Base-by-base conservation (phyloP, 331 rosid species). In the Pyracantha coccinea region DNA sequence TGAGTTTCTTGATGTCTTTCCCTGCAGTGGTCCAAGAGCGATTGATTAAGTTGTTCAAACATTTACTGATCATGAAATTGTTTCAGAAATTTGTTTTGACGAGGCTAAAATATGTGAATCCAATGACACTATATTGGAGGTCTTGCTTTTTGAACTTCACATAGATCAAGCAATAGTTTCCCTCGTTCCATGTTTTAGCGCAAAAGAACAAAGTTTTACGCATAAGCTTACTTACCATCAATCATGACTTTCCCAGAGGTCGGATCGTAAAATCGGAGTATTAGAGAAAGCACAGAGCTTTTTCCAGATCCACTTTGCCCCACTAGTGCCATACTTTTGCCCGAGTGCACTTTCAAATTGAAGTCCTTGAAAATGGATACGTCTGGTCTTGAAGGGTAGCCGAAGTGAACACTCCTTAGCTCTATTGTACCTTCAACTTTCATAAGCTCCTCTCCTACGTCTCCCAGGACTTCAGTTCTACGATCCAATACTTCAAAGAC, bases 301-400 rank as follows among this genome's bases (percentile, higher is more conserved):
- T 95, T 95, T 20, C 99, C 99, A n/a, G 99, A 92, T 27, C 99
- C 99, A 75, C 99, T 95, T 85, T 92, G 99, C 32, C 99, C 97
- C 54, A 90, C 97, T 21, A 95, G 76, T 27, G 99, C 99, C 78
- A 92, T 73, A 80, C 93, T 87, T 76, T 84, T 89, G 27, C 97
- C 97, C 24, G 92, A 79, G 45, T 85, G 90, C 67, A 95, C 93
- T 81, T 69, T 84, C 7, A 95, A 83, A 72, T 83, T 90, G 81
- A 95, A 95, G 81, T 92, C 97, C 86, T 78, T 88, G 82, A 92
- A 95, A 78, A 95, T 91, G 73, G 84, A 73, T 12, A 86, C 92
- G 38, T 95, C 92, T 29, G 99, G 97, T 73, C 99, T 88, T 65
- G 99, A 87, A 33, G 99, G 99, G 87, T 90, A 94, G 72, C 88